Base-by-base conservation (phyloP, 331 rosid genomes). In the Rosa hybrid region DNA sequence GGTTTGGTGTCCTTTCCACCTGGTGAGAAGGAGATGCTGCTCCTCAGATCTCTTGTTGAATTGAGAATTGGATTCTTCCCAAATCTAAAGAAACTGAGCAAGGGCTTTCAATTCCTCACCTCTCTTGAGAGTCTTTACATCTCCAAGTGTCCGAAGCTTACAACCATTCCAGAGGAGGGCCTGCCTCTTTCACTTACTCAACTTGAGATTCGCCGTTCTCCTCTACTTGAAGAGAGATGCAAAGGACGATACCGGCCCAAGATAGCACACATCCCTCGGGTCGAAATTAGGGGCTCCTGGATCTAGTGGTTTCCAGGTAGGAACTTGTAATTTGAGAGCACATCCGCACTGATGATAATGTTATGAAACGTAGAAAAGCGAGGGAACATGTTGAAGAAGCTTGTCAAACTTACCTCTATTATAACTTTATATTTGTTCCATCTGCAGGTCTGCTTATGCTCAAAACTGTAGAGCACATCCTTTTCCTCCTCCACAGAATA, bases 161-260 rank as follows among this genome's bases (percentile, higher is more conserved):
- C 16, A 16, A 71, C 57, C 84, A 41, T 80, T 62, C 56, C 72
- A 8, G 7, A 54, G 78, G 76, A 44, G 23, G 80, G 80, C 5
- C 82, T 84, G 18, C 80, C 84, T 45, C 74, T 60, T 69, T 81
- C 80, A 14, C 82, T 84, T 27, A 27, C 30, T 1, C 1, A 0
- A 27, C 30, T 27, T 27, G 30, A 1, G 30, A 27, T 27, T 27
- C 1, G 30, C 2, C 1, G 30, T 27, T 1, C 30, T 27, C 67
- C 67, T 12, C 12, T 67, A 41, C 80, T 84, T 34, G 46, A 67
- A 38, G 46, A 77, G 34, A 75, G 38, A 23, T 84, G 60, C 70
- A 67, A 72, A 65, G 77, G 63, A 45, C 68, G 8, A 59, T 48
- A 67, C 23, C 77, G 74, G 84, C 10, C 9, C 45, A 65, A 27